A percentile compares a stretch with the other conserved stretches of the same genome.
phyloP scores from a whole-genome alignment of 257 asterid species.

The Solanum okadae region DNA sequence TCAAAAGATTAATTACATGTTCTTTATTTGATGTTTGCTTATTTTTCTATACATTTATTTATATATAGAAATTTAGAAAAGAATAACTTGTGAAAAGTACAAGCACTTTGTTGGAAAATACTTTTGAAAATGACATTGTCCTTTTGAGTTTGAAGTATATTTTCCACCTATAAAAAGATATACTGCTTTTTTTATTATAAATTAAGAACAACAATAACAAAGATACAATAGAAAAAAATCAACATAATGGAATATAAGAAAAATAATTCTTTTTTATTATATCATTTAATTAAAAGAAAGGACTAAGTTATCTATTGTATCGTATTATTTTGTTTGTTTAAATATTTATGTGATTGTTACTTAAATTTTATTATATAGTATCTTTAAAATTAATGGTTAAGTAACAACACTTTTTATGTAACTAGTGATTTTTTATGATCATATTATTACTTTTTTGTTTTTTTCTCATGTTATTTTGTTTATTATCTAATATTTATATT shows the following conservation, averaged over 20 bases:
- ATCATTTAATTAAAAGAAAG: not conserved
- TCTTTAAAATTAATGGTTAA: too few relatives aligned
- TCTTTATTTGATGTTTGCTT: not conserved
- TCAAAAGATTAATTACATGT: not conserved
- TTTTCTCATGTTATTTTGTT: too few relatives aligned
- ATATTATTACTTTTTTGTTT: too few relatives aligned
- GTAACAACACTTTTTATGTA: too few relatives aligned
- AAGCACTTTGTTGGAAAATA: not conserved
- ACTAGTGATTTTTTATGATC: too few relatives aligned
- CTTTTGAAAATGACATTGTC: not conserved
- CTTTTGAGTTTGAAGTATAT: not conserved
- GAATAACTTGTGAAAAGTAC: not conserved
- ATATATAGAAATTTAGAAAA: not conserved
- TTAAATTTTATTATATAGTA: too few relatives aligned
- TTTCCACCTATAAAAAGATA: not conserved
- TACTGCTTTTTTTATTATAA: too few relatives aligned
- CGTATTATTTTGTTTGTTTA: too few relatives aligned
- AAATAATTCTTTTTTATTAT: too few relatives aligned
- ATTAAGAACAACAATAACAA: not conserved
- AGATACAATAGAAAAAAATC: not conserved
- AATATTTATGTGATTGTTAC: too few relatives aligned
- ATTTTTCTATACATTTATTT: not conserved
- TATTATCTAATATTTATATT: too few relatives aligned
- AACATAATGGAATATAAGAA: not conserved
- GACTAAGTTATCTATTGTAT: too few relatives aligned